These are phyloP conservation scores for Mycena vulgaris DNA, from an alignment of 768 basidiomycete genomes.

Conservation along the genomic window DNA sequence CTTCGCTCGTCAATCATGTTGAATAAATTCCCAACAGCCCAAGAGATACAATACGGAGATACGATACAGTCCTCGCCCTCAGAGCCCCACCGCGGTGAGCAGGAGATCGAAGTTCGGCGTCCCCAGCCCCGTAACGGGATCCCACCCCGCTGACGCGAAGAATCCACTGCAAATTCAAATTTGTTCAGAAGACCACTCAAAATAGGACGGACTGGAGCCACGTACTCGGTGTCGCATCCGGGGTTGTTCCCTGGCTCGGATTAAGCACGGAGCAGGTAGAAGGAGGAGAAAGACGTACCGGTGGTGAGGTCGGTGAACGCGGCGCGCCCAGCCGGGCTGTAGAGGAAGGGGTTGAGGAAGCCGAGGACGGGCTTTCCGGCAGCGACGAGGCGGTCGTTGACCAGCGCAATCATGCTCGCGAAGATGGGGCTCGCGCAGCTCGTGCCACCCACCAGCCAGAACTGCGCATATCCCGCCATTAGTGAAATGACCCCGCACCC, in stretches of 20 bases:
- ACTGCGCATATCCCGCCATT: background rate
- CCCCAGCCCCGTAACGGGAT: slow-evolving; percentile 44
- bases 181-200: background rate
- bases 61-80: background rate
- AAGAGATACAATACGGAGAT: too few relatives aligned
- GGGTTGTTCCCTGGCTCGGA: slow-evolving; percentile 17
- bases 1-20: too few relatives aligned
- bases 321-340: slow-evolving; percentile 38
- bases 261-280: background rate
- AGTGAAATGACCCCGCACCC: background rate
- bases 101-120: slow-evolving; percentile 51
- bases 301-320: slow-evolving; percentile 26
- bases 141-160: slow-evolving; percentile 48
- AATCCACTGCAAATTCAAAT: slow-evolving; percentile 41
- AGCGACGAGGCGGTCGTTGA: too few relatives aligned
- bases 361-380: too few relatives aligned
- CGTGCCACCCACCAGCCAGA: slow-evolving; percentile 54
- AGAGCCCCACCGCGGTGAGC: slow-evolving; percentile 24
- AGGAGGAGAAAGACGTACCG: background rate
- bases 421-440: slow-evolving; percentile 62
- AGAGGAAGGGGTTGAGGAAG: too few relatives aligned
- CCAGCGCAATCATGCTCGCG: slow-evolving; percentile 58
- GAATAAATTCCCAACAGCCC: too few relatives aligned
- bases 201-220: background rate
- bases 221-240: slow-evolving; percentile 26